phyloP scores from a whole-genome alignment of 2,329 filamentous ascomycete genomes.

The Ampelomyces quisqualis region DNA sequence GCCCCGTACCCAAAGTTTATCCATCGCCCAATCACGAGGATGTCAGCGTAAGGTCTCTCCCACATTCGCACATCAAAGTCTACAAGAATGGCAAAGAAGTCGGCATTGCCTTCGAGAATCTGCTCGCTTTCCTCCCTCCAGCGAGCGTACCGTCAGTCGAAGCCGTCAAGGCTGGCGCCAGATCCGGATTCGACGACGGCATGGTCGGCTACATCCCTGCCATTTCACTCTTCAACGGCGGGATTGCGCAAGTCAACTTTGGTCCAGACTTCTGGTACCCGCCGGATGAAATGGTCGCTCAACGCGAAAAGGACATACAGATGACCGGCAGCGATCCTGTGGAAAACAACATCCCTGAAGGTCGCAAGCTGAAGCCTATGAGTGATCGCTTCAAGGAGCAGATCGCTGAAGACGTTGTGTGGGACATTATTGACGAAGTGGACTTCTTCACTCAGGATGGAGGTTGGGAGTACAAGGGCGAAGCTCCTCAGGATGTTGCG shows the following conservation, averaged over 20 bases:
- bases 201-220: conserved; percentile 95
- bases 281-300: conserved; percentile 60
- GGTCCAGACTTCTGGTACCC: conserved; percentile 91
- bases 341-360: conserved; percentile 24
- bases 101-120: conserved; percentile 83
- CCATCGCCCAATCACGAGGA: conserved; percentile 72
- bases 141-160: conserved; percentile 74
- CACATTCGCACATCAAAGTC: conserved; percentile 79
- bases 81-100: conserved; percentile 90
- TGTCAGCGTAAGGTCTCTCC: conserved; percentile 79
- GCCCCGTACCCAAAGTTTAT: conserved; percentile 61
- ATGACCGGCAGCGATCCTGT: conserved; percentile 26
- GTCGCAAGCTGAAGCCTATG: conserved; percentile 57
- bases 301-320: conserved; percentile 38
- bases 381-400: conserved; percentile 85
- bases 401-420: conserved; percentile 90
- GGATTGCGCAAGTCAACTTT: conserved; percentile 90
- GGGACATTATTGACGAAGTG: conserved; percentile 91
- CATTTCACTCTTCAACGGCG: conserved; percentile 87
- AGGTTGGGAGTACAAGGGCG: conserved; percentile 47
- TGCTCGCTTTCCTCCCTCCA: conserved; percentile 88
- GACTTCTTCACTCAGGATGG: conserved; percentile 80
- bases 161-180: conserved; percentile 68
- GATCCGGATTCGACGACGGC: conserved; percentile 89
- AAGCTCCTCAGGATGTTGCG: conserved; percentile 32